Conservation (phyloP, 1,139 yeast genomes). For the Kodamaea plutei region DNA sequence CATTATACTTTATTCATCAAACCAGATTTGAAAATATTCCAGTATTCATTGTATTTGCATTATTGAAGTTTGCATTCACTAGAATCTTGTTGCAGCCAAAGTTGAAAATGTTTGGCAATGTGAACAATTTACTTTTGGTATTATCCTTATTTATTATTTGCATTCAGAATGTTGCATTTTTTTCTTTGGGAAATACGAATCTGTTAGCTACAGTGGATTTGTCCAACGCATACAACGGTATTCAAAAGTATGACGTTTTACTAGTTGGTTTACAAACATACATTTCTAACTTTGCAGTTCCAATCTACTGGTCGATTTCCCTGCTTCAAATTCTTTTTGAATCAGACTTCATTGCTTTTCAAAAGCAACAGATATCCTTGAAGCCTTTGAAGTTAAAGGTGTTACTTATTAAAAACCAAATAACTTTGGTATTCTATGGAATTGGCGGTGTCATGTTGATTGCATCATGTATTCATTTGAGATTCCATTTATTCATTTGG, state of each 20-base stretch:
- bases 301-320: constrained; percentile 77
- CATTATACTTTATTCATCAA: constrained; percentile 65
- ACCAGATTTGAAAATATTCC: constrained; percentile 69
- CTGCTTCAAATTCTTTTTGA: constrained; percentile 45
- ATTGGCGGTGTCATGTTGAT: constrained; percentile 56
- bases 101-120: constrained; percentile 8
- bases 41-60: constrained; percentile 50
- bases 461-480: constrained; percentile 65
- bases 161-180: constrained; percentile 74
- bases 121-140: constrained; percentile 22
- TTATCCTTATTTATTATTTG: constrained; percentile 24
- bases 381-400: constrained; percentile 27
- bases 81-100: constrained; percentile 6
- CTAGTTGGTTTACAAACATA: constrained; percentile 78
- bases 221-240: constrained; percentile 89
- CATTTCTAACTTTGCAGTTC: constrained; percentile 77
- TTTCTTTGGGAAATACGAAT: constrained; percentile 87
- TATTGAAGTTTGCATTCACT: constrained; percentile 29
- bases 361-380: constrained; percentile 14
- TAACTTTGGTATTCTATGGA: constrained; percentile 51
- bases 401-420: constrained; percentile 32
- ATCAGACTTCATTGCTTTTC: constrained; percentile 10
- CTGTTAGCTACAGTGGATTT: constrained; percentile 88
- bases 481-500: constrained; percentile 93
- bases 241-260: constrained; percentile 61